phyloP scores from a whole-genome alignment of 257 asterid species.

The Orobanche coerulescens region DNA sequence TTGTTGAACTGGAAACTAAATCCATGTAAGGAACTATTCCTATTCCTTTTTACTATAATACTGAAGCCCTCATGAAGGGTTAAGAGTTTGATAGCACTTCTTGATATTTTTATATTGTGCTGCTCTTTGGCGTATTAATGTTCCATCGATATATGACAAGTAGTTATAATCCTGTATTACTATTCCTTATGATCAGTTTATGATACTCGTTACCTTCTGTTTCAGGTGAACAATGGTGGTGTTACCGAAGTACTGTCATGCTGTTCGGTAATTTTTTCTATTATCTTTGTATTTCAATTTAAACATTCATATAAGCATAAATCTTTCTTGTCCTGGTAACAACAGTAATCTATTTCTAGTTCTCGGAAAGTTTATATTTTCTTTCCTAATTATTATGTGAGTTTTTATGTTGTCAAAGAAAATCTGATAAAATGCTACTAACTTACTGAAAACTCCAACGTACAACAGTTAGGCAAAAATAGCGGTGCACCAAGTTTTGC shows the following conservation, averaged over 20 bases:
- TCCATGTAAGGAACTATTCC: not conserved
- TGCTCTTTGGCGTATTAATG: conserved; percentile 15
- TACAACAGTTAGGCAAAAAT: not conserved
- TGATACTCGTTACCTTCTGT: conserved; percentile 28
- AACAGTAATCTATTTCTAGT: not conserved
- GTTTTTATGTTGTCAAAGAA: conserved; percentile 14
- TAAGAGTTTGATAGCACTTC: not conserved
- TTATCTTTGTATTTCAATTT: conserved; percentile 16
- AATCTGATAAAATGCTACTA: not conserved
- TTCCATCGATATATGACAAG: conserved; percentile 4
- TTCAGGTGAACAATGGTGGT: conserved; percentile 55
- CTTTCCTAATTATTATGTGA: conserved; percentile 10
- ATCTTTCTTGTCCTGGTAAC: not conserved
- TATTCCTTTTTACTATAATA: conserved; percentile 9
- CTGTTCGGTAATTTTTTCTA: conserved; percentile 60
- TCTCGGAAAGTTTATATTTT: conserved; percentile 13
- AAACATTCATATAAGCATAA: not conserved
- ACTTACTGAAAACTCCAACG: not conserved
- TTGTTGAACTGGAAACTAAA: conserved; percentile 14
- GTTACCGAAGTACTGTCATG: conserved; percentile 62
- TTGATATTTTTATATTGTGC: conserved; percentile 1
- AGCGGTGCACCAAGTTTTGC: conserved; percentile 7
- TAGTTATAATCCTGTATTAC: not conserved
- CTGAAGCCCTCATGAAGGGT: not conserved
- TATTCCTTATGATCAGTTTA: conserved; percentile 17